Base-by-base conservation (phyloP, 495 filamentous ascomycete genomes). In the Annulohypoxylon bovei region DNA sequence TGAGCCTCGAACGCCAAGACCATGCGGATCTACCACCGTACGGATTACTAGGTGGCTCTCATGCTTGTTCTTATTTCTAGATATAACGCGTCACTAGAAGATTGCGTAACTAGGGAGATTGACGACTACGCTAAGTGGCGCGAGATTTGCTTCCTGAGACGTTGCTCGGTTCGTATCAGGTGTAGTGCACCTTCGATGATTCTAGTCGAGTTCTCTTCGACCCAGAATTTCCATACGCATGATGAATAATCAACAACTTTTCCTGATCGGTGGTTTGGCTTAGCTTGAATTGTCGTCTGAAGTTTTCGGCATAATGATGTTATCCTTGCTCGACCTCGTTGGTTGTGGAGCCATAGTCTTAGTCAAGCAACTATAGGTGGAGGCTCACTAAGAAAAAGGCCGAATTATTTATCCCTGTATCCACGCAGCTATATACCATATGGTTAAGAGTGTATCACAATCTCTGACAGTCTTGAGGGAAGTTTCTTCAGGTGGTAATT, bases 61-160 rank as follows among this genome's bases (percentile, higher is more conserved):
- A 53, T 61, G 22, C 35, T 39, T 50, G 16, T 28, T 53, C 11
- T 39, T 37, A 46, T 44, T 46, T 7, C 7, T 20, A 7, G n/a
- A 18, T 42, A 42, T 42, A 42, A 42, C 18, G 44, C 18, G 22
- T 47, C 22, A 25, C 11, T 16, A 5, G 25, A 16, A 25, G 8
- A 18, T 25, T 8, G 44, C 18, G 22, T 47, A 23, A 5, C 23
- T 16, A n/a, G 47, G 12, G 16, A 18, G 25, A 23, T 18, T 35
- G 18, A 20, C 5, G 14, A 22, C 27, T 7, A 22, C 14, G 55
- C 23, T 28, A 22, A 60, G 25, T 47, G 40, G 56, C 16, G 46
- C 16, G 40, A 60, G 39, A 56, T 65, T 56, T 30, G 25, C 62
- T 16, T 49, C 20, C 28, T 57, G 50, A 56, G 49, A 57, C 35